A percentile compares a stretch with the other conserved stretches of the same genome.
phyloP scores from a whole-genome alignment of 176 grass and related monocot genomes.

The Paspalum vaginatum region DNA sequence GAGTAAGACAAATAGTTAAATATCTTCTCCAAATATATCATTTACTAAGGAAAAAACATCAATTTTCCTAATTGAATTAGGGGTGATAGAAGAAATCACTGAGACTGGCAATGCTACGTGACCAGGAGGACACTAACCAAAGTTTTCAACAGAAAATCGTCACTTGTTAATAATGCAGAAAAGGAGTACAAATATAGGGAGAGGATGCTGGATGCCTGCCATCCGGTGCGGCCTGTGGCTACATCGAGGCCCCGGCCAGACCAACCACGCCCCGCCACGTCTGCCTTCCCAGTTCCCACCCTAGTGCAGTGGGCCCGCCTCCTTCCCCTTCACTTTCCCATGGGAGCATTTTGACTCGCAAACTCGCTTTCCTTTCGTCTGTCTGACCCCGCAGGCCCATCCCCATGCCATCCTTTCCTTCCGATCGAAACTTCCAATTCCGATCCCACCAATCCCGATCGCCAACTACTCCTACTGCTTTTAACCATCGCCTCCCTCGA shows the following conservation, averaged over 20 bases:
- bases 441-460: slow-evolving; percentile 33
- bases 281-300: neutral
- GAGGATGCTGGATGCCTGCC: too few relatives aligned
- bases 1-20: too few relatives aligned
- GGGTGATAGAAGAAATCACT: neutral
- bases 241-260: neutral
- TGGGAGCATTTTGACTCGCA: slow-evolving; percentile 11
- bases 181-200: too few relatives aligned
- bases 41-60: too few relatives aligned
- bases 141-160: neutral
- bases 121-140: neutral
- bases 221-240: neutral
- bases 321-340: neutral
- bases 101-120: neutral
- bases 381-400: neutral
- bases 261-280: neutral
- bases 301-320: neutral
- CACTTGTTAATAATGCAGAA: too few relatives aligned
- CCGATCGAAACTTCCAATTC: slow-evolving; percentile 42
- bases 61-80: neutral
- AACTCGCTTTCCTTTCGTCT: neutral
- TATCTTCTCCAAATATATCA: too few relatives aligned
- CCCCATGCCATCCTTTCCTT: slow-evolving; percentile 27
- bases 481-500: neutral
- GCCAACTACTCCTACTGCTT: slow-evolving; percentile 35